phyloP scores from a whole-genome alignment of 2,329 filamentous ascomycete genomes.

The Aspergillus thermomutatus region DNA sequence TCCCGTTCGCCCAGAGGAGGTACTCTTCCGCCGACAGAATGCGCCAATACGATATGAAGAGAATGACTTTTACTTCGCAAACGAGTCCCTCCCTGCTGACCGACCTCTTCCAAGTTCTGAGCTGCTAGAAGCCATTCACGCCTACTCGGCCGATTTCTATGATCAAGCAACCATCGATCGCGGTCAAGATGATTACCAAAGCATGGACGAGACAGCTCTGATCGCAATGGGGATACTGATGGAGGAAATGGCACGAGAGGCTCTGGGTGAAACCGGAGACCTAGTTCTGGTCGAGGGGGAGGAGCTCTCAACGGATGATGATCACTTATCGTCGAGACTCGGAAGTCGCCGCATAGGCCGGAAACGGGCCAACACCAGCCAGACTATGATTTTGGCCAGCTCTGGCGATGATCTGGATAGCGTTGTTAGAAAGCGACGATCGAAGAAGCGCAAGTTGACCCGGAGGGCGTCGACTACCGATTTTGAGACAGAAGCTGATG shows the following conservation, averaged over 20 bases:
- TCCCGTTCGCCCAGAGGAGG: constrained; percentile 55
- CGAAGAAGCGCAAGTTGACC: constrained; percentile 26
- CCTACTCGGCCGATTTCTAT: constrained; percentile 58
- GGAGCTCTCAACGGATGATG: constrained; percentile 23
- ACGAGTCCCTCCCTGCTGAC: constrained; percentile 42
- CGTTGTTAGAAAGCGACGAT: constrained; percentile 15
- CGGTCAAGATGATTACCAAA: constrained; percentile 44
- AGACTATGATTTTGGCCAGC: constrained; percentile 17
- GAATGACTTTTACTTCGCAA: constrained; percentile 54
- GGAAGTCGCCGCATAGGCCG: constrained; percentile 7
- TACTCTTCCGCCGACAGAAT: constrained; percentile 52
- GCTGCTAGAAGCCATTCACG: constrained; percentile 55
- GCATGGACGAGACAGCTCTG: constrained; percentile 61
- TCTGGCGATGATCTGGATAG: constrained; percentile 22
- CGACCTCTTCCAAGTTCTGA: constrained; percentile 53
- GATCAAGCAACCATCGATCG: constrained; percentile 29
- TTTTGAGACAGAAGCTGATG: constrained; percentile 20
- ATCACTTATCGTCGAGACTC: constrained; percentile 6
- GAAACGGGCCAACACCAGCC: constrained; percentile 18
- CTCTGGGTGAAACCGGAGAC: constrained; percentile 57
- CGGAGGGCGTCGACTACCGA: constrained; percentile 19
- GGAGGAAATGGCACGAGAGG: constrained; percentile 54
- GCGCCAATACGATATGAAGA: constrained; percentile 53
- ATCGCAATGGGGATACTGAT: constrained; percentile 59
- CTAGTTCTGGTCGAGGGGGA: constrained; percentile 54